A percentile compares a stretch with the other conserved stretches of the same genome.
Evolutionary conservation across 2,329 filamentous ascomycete species (phyloP).

Genomic region (Hymenoscyphus scutula): DNA sequence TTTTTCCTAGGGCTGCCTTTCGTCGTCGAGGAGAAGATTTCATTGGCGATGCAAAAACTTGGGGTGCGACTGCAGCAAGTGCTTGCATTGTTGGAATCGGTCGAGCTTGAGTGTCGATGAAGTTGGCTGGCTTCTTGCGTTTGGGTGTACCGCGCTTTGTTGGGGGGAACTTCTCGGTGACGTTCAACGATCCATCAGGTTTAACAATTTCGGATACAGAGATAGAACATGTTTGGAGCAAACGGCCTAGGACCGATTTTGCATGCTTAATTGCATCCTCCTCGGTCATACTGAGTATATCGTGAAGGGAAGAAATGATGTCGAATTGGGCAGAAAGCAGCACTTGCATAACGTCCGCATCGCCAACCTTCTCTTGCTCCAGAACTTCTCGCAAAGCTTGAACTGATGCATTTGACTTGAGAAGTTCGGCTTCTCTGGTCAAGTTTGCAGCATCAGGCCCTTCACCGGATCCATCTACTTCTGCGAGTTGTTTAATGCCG

Average conservation of each 20-base stretch:
- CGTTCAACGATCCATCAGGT: constrained; percentile 67
- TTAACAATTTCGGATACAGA: constrained; percentile 84
- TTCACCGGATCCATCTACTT: constrained; percentile 65
- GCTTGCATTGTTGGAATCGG: constrained; percentile 39
- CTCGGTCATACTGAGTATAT: constrained; percentile 79
- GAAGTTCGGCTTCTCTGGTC: constrained; percentile 77
- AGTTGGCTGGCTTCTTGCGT: constrained; percentile 55
- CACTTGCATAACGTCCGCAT: constrained; percentile 75
- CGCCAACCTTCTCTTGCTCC: constrained; percentile 80
- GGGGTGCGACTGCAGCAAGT: constrained; percentile 36
- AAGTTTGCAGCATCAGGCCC: constrained; percentile 68
- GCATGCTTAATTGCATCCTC: constrained; percentile 79
- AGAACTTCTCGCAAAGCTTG: constrained; percentile 75
- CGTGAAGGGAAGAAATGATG: constrained; percentile 77
- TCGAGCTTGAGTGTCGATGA: constrained; percentile 28
- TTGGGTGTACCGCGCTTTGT: constrained; percentile 74
- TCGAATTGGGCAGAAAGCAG: constrained; percentile 90
- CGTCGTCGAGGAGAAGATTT: constrained; percentile 80
- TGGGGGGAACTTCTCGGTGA: constrained; percentile 66
- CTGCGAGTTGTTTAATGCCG: constrained; percentile 73
- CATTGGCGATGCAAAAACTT: constrained; percentile 58
- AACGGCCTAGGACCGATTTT: constrained; percentile 70
- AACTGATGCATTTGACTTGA: constrained; percentile 78
- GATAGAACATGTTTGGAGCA: constrained; percentile 73
- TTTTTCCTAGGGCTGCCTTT: constrained; percentile 61